Conservation (phyloP, 148 eudicot species). For the Heliosperma pusillum region DNA sequence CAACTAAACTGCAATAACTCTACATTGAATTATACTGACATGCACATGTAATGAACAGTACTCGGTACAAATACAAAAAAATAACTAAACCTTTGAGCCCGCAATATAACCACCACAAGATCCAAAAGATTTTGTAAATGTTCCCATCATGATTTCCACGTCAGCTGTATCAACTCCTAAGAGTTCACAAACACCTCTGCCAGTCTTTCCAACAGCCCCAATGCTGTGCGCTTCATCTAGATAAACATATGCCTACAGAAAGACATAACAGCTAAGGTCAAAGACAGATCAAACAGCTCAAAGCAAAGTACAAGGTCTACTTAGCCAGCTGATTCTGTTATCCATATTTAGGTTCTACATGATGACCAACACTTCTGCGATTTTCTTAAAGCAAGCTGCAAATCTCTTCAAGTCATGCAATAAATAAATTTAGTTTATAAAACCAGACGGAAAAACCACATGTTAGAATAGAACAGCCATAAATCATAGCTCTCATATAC, state of each 20-base stretch:
- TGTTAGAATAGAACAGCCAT: no score
- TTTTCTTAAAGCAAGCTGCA: not conserved
- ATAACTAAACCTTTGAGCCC: slow-evolving; percentile 72
- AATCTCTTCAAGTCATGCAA: no score
- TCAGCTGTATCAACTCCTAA: slow-evolving; percentile 93
- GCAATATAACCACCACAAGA: slow-evolving; percentile 98
- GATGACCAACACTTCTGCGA: not conserved
- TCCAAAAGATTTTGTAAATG: slow-evolving; percentile 94
- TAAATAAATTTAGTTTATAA: no score
- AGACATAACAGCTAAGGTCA: not conserved
- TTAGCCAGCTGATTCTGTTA: not conserved
- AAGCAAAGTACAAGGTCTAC: not conserved
- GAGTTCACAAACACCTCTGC: slow-evolving; percentile 94
- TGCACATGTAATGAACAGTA: not conserved
- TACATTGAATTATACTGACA: not conserved
- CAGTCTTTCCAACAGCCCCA: slow-evolving; percentile 90
- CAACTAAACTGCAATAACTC: no score
- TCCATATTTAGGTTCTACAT: no score
- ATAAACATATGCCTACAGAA: slow-evolving; percentile 74
- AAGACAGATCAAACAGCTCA: not conserved
- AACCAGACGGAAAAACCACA: no score
- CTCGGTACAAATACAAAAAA: not conserved
- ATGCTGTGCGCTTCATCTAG: slow-evolving; percentile 98
- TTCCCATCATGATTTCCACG: slow-evolving; percentile 98
- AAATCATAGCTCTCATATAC: no score